A percentile compares a stretch with the other conserved stretches of the same genome.
These are phyloP conservation scores for Leishmania martiniquensis DNA, from an alignment of 208 protist species.

Conservation along the genomic window DNA sequence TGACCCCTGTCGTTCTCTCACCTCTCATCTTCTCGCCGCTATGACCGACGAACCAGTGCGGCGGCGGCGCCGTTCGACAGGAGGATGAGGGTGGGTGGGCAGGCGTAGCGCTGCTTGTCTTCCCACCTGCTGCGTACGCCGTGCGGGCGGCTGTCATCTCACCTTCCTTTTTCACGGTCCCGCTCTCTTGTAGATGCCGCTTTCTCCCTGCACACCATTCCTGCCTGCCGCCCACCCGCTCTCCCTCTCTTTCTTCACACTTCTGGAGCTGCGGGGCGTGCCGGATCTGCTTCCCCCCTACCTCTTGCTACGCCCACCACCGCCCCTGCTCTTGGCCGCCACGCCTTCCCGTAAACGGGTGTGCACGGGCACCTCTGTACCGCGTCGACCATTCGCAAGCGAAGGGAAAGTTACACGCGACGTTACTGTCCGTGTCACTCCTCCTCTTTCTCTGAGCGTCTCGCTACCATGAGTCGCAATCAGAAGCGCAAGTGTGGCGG, in stretches of 20 bases:
- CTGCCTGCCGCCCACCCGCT: not conserved
- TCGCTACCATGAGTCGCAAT: slow-evolving; percentile 61
- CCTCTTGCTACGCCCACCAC: not conserved
- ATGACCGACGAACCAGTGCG: too few relatives aligned
- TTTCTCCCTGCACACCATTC: not conserved
- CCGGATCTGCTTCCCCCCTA: slow-evolving; percentile 1
- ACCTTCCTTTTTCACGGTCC: not conserved
- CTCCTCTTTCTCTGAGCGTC: not conserved
- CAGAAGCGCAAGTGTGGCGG: slow-evolving; percentile 67
- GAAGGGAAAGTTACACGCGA: slow-evolving; percentile 8
- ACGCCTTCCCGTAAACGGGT: not conserved
- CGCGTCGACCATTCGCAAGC: not conserved
- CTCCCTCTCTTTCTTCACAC: slow-evolving; percentile 8
- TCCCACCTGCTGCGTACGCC: not conserved
- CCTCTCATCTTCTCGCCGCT: too few relatives aligned
- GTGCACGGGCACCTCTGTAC: not conserved
- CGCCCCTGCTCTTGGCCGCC: not conserved
- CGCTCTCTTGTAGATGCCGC: slow-evolving; percentile 1
- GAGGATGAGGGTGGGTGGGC: not conserved
- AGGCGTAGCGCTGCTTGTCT: not conserved
- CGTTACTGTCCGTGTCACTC: not conserved
- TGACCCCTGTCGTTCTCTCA: too few relatives aligned
- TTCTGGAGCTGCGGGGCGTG: not conserved
- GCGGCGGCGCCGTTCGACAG: not conserved
- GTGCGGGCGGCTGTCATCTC: too few relatives aligned